Evolutionary conservation across 202 grass and related monocot species (phyloP).

Genomic region (Carex arenaria): DNA sequence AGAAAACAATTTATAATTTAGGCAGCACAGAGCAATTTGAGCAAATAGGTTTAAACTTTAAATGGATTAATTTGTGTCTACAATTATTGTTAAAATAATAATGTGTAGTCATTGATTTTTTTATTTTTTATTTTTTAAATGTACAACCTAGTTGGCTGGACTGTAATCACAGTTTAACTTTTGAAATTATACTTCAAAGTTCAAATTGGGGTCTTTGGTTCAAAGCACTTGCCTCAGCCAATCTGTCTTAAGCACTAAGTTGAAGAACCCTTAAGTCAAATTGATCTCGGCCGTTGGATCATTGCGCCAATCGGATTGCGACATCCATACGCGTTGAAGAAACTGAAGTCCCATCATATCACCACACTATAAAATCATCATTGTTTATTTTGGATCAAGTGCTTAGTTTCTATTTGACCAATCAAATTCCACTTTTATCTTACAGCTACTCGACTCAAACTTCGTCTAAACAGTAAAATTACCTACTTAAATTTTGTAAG

Average conservation of each 20-base stretch:
- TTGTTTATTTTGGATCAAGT: not conserved
- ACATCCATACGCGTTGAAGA: not conserved
- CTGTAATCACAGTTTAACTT: constrained; percentile 1
- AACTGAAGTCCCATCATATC: not conserved
- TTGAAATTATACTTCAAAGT: not conserved
- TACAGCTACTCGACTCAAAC: not conserved
- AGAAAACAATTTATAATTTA: no score
- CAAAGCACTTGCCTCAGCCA: not conserved
- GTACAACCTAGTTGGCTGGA: not conserved
- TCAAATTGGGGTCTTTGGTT: not conserved
- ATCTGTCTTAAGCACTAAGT: not conserved
- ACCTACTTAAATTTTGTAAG: no score
- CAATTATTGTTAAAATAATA: not conserved
- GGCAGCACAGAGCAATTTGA: no score
- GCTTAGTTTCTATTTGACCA: not conserved
- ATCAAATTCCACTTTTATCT: not conserved
- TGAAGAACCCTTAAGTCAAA: constrained; percentile 12
- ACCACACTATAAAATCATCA: not conserved
- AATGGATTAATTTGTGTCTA: not conserved
- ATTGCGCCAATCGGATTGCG: not conserved
- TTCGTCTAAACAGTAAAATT: no score
- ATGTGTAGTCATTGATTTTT: not conserved
- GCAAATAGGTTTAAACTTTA: not conserved
- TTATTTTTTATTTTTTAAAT: not conserved
- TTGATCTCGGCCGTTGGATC: not conserved